Evolutionary conservation across 768 basidiomycete species (phyloP).

Genomic region (Trametes meyenii): DNA sequence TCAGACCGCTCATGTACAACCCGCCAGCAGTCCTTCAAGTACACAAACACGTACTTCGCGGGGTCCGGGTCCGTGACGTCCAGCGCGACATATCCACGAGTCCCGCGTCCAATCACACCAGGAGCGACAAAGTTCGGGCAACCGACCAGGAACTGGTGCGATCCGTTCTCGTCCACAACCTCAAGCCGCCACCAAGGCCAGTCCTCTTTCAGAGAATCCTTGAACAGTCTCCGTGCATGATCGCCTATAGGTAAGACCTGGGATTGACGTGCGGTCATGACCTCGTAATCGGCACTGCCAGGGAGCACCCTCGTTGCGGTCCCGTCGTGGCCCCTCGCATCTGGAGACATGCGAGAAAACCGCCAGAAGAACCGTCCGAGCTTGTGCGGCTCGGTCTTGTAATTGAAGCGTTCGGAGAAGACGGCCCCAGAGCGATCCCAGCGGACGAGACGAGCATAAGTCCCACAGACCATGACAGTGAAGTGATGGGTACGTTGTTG

Average conservation of each 20-base stretch:
- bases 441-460: not conserved
- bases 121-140: not conserved
- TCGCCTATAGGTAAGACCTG: not conserved
- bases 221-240: not conserved
- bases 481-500: not conserved
- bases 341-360: not conserved
- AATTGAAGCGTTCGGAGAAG: not conserved
- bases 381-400: not conserved
- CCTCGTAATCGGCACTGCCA: no score
- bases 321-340: not conserved
- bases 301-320: no score
- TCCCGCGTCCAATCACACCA: not conserved
- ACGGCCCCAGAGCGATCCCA: conserved; percentile 2
- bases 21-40: conserved; percentile 7
- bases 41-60: not conserved
- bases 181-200: not conserved
- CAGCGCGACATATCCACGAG: conserved; percentile 1
- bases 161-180: not conserved
- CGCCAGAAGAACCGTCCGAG: no score
- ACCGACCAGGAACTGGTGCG: conserved; percentile 1
- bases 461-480: not conserved
- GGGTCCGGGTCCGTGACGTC: not conserved
- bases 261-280: no score
- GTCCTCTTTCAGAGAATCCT: not conserved
- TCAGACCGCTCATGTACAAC: not conserved